A percentile compares a stretch with the other conserved stretches of the same genome.
These are phyloP conservation scores for Mycosphaerella sp. DNA, from an alignment of 2,329 filamentous ascomycete species.

Conservation along the genomic window DNA sequence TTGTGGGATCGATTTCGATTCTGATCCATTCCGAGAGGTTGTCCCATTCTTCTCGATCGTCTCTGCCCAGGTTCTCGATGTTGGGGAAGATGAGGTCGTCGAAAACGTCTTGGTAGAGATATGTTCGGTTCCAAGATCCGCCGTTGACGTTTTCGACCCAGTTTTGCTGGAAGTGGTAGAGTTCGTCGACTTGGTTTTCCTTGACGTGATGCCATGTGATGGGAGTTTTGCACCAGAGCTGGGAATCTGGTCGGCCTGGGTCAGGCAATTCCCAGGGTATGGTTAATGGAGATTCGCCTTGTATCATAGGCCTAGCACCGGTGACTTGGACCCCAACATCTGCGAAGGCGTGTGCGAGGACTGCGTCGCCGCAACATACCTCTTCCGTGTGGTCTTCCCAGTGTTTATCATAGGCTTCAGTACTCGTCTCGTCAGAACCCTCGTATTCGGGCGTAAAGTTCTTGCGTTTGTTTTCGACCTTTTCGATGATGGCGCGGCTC, in stretches of 20 bases:
- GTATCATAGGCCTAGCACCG: constrained; percentile 21
- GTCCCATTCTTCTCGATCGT: constrained; percentile 7
- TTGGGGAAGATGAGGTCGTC: constrained; percentile 1
- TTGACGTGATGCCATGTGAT: constrained; percentile 27
- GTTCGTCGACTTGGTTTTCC: constrained; percentile 13
- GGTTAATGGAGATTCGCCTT: constrained; percentile 18
- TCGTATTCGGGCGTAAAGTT: constrained; percentile 1
- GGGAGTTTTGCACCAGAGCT: constrained; percentile 27
- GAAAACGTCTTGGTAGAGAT: constrained; percentile 15
- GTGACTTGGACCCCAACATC: constrained; percentile 23
- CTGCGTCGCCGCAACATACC: constrained; percentile 26
- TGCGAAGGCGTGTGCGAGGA: constrained; percentile 24
- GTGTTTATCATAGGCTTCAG: constrained; percentile 14
- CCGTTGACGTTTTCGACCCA: constrained; percentile 5
- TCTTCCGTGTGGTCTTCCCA: constrained; percentile 23
- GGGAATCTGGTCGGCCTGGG: not conserved
- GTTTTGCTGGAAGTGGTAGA: constrained; percentile 20
- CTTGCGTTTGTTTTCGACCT: constrained; percentile 4
- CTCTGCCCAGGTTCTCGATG: not conserved
- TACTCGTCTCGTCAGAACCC: not conserved
- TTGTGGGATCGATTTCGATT: constrained; percentile 1
- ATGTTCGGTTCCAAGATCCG: constrained; percentile 5
- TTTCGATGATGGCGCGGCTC: constrained; percentile 21
- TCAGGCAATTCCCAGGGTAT: constrained; percentile 14
- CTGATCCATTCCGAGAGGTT: constrained; percentile 15